A percentile compares a stretch with the other conserved stretches of the same genome.
phyloP scores from a whole-genome alignment of 1,284 basidiomycete species.

The Cutaneotrichosporon sp. region DNA sequence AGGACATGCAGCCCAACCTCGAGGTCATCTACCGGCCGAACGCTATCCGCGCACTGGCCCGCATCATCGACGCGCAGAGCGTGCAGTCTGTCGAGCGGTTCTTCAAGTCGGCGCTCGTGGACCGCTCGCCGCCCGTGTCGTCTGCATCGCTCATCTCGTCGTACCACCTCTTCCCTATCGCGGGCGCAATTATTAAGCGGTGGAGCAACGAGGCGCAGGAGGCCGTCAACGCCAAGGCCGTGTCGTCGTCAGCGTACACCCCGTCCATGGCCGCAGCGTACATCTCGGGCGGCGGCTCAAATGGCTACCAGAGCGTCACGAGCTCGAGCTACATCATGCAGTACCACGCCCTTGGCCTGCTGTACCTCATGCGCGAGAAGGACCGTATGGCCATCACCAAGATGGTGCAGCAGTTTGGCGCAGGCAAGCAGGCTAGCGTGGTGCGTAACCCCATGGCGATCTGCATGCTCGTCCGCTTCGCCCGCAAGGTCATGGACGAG shows the following conservation, averaged over 20 bases:
- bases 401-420: conserved; percentile 96
- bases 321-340: conserved; percentile 90
- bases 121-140: conserved; percentile 91
- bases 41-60: conserved; percentile 90
- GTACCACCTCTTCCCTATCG: conserved; percentile 90
- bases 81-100: conserved; percentile 97
- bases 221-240: conserved; percentile 83
- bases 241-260: conserved; percentile 53
- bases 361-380: conserved; percentile 93
- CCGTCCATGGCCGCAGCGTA: conserved; percentile 56
- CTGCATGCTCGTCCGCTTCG: conserved; percentile 97
- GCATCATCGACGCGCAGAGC: conserved; percentile 75
- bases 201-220: conserved; percentile 99
- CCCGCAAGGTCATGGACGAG: conserved; percentile 95
- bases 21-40: conserved; percentile 99
- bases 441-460: conserved; percentile 97
- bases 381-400: conserved; percentile 99
- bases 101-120: conserved; percentile 99
- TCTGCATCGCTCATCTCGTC: conserved; percentile 94
- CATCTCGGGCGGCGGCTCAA: conserved; percentile 29
- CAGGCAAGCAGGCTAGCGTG: conserved; percentile 66
- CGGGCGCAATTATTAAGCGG: conserved; percentile 90
- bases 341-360: conserved; percentile 91
- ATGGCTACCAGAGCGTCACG: conserved; percentile 68
- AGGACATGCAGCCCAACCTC: conserved; percentile 99